These are phyloP conservation scores for Curvularia eragrostidis DNA, from an alignment of 2,329 filamentous ascomycete species.

Conservation along the genomic window DNA sequence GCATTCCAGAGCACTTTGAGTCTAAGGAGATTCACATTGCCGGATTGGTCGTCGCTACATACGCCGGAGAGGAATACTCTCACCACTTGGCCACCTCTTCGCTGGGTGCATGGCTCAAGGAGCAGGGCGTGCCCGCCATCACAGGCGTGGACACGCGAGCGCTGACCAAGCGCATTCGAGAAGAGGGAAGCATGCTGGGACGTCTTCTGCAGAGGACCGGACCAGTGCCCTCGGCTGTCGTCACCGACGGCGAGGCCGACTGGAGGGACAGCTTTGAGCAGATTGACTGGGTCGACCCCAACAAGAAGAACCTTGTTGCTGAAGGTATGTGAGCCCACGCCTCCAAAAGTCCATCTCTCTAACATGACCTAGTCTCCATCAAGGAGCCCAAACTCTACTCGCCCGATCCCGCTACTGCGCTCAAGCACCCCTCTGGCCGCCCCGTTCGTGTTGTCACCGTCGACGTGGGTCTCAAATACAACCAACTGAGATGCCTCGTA, in stretches of 20 bases:
- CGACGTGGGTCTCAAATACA: conserved; percentile 98
- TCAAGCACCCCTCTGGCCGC: conserved; percentile 88
- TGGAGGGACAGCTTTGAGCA: conserved; percentile 72
- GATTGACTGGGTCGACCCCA: conserved; percentile 90
- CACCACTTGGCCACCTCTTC: conserved; percentile 92
- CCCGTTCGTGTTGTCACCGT: conserved; percentile 87
- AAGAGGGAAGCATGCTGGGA: conserved; percentile 96
- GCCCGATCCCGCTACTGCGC: conserved; percentile 71
- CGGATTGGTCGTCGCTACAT: conserved; percentile 87
- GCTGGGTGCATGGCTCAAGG: conserved; percentile 92
- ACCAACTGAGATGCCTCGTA: conserved; percentile 93
- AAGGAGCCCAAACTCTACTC: conserved; percentile 85
- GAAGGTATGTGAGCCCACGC: conserved; percentile 69
- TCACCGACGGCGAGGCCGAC: conserved; percentile 41
- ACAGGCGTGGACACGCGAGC: conserved; percentile 94
- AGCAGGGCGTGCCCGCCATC: conserved; percentile 91
- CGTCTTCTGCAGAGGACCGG: conserved; percentile 79
- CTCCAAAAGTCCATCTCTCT: conserved; percentile 23
- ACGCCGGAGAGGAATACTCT: conserved; percentile 93
- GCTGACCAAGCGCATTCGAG: conserved; percentile 90
- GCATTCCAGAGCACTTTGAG: conserved; percentile 92
- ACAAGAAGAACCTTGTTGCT: conserved; percentile 88
- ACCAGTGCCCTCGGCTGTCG: conserved; percentile 31
- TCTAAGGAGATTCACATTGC: conserved; percentile 91
- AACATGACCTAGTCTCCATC: conserved; percentile 75